A percentile compares a stretch with the other conserved stretches of the same genome.
Conservation (phyloP, 805 yeast genomes). For the Yarrowia sp. region DNA sequence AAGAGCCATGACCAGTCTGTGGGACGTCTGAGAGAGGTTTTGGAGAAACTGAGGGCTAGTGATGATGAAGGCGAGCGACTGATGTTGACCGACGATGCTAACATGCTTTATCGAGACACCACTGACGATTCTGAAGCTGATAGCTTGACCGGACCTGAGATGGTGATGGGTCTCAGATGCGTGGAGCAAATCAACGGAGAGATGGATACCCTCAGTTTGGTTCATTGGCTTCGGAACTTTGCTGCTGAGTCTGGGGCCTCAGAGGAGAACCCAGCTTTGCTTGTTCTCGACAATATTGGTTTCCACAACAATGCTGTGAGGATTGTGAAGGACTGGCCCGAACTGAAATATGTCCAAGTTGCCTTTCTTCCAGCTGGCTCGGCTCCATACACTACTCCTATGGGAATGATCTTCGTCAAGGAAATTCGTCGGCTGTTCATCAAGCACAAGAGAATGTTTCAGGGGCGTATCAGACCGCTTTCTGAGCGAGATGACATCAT, state of each 20-base stretch:
- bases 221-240: neutral
- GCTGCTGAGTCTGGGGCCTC: neutral
- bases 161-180: neutral
- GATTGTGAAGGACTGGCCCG: neutral
- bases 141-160: neutral
- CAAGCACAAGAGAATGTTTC: conserved; percentile 6
- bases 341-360: neutral
- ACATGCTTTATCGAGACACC: neutral
- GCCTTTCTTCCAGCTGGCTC: neutral
- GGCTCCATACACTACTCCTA: neutral
- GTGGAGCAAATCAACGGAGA: conserved; percentile 1
- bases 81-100: neutral
- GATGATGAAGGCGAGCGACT: neutral
- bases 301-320: neutral
- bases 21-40: neutral
- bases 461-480: neutral
- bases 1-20: neutral
- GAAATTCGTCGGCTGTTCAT: neutral
- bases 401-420: neutral
- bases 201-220: neutral
- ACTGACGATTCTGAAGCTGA: neutral
- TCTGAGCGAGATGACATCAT: neutral
- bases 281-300: neutral
- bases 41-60: neutral
- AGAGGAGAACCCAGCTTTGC: neutral